These are phyloP conservation scores for Phytopythium oedochilum DNA, from an alignment of 352 stramenopile species.

Conservation along the genomic window DNA sequence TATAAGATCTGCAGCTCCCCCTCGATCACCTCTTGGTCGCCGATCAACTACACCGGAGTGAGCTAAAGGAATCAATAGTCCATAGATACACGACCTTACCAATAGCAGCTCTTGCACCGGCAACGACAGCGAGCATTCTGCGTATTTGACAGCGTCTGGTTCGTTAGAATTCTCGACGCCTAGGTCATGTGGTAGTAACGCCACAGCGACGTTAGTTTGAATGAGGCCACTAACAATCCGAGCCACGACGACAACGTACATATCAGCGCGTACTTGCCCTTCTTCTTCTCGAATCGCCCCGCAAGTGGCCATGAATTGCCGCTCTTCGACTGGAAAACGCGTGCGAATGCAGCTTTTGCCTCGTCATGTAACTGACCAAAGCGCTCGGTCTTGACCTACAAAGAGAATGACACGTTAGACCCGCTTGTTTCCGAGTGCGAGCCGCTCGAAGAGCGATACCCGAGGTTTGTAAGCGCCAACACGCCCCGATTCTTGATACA, in stretches of 20 bases:
- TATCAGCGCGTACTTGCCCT: slow-evolving; percentile 58
- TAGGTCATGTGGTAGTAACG: no score
- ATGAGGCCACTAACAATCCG: no score
- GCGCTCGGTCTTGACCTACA: slow-evolving; percentile 5
- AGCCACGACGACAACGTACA: slow-evolving; percentile 22
- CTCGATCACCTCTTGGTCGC: no score
- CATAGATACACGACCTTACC: no score
- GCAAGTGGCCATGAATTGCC: slow-evolving; percentile 56
- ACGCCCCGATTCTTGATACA: slow-evolving; percentile 63
- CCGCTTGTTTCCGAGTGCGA: no score
- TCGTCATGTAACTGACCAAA: background rate
- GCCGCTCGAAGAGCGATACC: no score
- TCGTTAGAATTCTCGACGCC: no score
- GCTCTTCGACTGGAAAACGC: slow-evolving; percentile 51
- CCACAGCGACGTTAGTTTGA: no score
- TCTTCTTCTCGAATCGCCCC: slow-evolving; percentile 31
- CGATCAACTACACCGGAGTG: background rate
- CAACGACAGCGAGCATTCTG: slow-evolving; percentile 19
- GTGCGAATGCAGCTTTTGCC: slow-evolving; percentile 30
- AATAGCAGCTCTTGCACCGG: slow-evolving; percentile 34
- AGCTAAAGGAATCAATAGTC: background rate
- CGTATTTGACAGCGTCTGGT: no score
- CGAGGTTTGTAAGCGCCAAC: no score
- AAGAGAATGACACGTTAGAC: no score
- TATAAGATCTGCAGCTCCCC: background rate